Percentiles rank a stretch among this genome's conserved stretches.
These are phyloP conservation scores for Litchi chinensis DNA, from an alignment of 345 rosid species.

Conservation along the genomic window DNA sequence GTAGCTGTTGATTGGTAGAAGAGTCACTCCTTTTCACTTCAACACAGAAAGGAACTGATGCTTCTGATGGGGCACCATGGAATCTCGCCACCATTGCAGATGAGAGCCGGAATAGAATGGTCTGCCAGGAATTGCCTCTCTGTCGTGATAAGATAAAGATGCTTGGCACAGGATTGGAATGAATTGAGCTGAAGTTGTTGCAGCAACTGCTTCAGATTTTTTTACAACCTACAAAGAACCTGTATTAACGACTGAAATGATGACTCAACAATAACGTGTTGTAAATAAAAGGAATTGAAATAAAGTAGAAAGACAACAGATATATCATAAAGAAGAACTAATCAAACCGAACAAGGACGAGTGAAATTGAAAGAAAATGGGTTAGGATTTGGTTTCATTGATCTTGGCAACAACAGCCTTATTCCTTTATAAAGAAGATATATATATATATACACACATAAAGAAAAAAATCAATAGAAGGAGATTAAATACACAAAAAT, in stretches of 20 bases:
- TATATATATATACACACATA: too few relatives aligned
- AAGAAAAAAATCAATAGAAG: too few relatives aligned
- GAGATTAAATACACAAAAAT: too few relatives aligned
- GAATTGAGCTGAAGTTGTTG: neutral
- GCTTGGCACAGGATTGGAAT: neutral
- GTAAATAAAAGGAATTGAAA: too few relatives aligned
- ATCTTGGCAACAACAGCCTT: too few relatives aligned
- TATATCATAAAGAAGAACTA: too few relatives aligned
- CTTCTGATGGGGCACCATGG: neutral
- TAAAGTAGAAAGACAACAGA: too few relatives aligned
- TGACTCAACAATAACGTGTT: neutral
- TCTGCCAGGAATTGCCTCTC: neutral
- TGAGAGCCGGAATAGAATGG: neutral
- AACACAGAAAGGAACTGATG: neutral
- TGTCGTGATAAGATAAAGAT: neutral
- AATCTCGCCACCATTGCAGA: slow-evolving; percentile 19
- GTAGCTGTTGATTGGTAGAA: neutral
- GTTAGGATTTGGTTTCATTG: too few relatives aligned
- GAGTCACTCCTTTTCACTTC: slow-evolving; percentile 1
- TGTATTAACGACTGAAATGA: neutral
- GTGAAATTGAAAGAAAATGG: too few relatives aligned
- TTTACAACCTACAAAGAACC: neutral
- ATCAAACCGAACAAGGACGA: too few relatives aligned
- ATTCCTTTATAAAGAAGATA: too few relatives aligned
- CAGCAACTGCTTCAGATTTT: slow-evolving; percentile 7